A percentile compares a stretch with the other conserved stretches of the same genome.
These are phyloP conservation scores for Lachnellula hyalina DNA, from an alignment of 2,329 filamentous ascomycete genomes.

Conservation along the genomic window DNA sequence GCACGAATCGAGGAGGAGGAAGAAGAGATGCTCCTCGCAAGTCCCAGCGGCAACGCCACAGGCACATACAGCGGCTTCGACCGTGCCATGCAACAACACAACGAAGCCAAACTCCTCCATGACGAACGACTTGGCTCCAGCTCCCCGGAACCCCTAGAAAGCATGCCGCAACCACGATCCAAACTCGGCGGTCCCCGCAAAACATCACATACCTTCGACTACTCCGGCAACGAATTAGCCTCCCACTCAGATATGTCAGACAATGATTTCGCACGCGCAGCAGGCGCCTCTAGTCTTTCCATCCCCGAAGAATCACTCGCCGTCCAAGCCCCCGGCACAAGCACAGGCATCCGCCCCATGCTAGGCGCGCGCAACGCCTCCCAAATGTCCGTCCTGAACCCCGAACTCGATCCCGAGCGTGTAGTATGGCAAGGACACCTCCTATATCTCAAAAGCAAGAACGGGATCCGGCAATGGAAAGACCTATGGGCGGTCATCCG, in stretches of 20 bases:
- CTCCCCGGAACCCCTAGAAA: conserved; percentile 54
- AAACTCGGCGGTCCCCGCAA: conserved; percentile 36
- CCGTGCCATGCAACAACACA: conserved; percentile 21
- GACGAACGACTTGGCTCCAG: conserved; percentile 38
- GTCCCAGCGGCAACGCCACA: conserved; percentile 45
- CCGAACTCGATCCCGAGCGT: conserved; percentile 68
- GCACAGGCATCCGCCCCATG: conserved; percentile 29
- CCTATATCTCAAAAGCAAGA: conserved; percentile 74
- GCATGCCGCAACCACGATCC: conserved; percentile 14
- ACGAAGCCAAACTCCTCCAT: conserved; percentile 23
- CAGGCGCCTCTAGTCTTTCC: conserved; percentile 27
- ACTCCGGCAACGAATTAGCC: conserved; percentile 64
- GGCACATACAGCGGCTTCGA: conserved; percentile 26
- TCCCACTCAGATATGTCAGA: conserved; percentile 89
- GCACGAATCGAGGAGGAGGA: conserved; percentile 85
- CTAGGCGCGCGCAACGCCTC: conserved; percentile 50
- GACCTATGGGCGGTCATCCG: conserved; percentile 89
- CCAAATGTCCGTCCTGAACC: conserved; percentile 53
- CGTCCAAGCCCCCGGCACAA: conserved; percentile 27
- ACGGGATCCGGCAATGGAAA: conserved; percentile 89
- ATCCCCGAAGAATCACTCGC: conserved; percentile 29
- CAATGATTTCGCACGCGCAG: conserved; percentile 41
- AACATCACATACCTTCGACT: conserved; percentile 58
- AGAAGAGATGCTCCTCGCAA: conserved; percentile 72
- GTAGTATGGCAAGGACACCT: conserved; percentile 94